Evolutionary conservation across 1,284 basidiomycete genomes (phyloP).

Genomic region (Puccinia hordei): DNA sequence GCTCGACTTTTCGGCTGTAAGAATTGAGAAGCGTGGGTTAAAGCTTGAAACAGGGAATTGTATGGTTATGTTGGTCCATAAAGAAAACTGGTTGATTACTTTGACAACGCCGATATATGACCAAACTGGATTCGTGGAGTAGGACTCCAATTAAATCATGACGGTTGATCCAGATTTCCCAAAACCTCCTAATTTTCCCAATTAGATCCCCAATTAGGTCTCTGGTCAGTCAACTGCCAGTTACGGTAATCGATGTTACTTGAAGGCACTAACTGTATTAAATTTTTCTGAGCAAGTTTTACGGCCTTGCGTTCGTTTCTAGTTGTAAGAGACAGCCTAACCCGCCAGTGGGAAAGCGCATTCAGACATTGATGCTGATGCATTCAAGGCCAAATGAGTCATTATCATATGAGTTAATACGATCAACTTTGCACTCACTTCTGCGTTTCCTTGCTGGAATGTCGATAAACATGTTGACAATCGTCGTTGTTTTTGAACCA

Average conservation of each 20-base stretch:
- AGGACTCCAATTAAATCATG: background rate
- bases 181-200: constrained; percentile 7
- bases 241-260: background rate
- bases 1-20: background rate
- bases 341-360: background rate
- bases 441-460: background rate
- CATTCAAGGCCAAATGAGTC: background rate
- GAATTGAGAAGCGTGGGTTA: background rate
- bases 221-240: background rate
- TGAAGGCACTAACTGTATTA: background rate
- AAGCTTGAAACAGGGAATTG: no score
- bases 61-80: background rate
- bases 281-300: background rate
- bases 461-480: background rate
- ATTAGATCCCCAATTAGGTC: background rate
- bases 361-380: background rate
- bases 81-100: background rate
- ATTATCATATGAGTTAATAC: background rate
- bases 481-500: background rate
- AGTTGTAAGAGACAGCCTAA: background rate
- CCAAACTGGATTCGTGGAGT: background rate
- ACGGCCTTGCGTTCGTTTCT: background rate
- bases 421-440: background rate
- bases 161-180: background rate
- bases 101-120: background rate